A percentile compares a stretch with the other conserved stretches of the same genome.
These are phyloP conservation scores for Musa schizocarpa DNA, from an alignment of 176 grass and related monocot species.

Conservation along the genomic window DNA sequence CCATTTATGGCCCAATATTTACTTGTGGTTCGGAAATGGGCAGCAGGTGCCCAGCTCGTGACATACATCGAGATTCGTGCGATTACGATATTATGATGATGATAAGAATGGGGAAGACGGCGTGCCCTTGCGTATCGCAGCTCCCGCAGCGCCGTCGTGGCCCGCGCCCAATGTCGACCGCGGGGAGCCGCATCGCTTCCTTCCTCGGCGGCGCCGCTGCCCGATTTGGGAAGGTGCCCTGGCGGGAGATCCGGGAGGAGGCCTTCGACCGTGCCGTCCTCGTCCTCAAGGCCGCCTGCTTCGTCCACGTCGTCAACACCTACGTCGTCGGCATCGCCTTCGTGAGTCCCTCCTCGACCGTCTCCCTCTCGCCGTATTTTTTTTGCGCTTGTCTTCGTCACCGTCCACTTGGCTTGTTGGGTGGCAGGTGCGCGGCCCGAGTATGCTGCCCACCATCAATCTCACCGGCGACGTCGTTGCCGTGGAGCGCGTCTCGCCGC, in stretches of 20 bases:
- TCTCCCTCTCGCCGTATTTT: not conserved
- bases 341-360: slow-evolving; percentile 3
- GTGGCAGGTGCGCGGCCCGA: slow-evolving; percentile 39
- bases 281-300: slow-evolving; percentile 37
- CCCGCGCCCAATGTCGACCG: not conserved
- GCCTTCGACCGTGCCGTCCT: slow-evolving; percentile 9
- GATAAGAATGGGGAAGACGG: too few species aligned
- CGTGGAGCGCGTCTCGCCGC: slow-evolving; percentile 40
- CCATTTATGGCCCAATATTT: too few species aligned
- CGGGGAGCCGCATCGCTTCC: slow-evolving; percentile 20
- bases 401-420: not conserved
- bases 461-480: slow-evolving; percentile 59
- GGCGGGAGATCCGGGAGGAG: slow-evolving; percentile 30
- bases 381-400: not conserved
- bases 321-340: slow-evolving; percentile 25
- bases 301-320: slow-evolving; percentile 30
- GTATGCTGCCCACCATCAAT: slow-evolving; percentile 79
- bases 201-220: slow-evolving; percentile 23
- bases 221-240: slow-evolving; percentile 37
- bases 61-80: too few species aligned
- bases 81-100: too few species aligned
- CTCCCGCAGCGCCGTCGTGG: not conserved
- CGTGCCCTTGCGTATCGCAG: not conserved
- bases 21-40: too few species aligned
- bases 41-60: too few species aligned